Evolutionary conservation across 805 yeast genomes (phyloP).

Genomic region (Nakazawaea wyomingensis): DNA sequence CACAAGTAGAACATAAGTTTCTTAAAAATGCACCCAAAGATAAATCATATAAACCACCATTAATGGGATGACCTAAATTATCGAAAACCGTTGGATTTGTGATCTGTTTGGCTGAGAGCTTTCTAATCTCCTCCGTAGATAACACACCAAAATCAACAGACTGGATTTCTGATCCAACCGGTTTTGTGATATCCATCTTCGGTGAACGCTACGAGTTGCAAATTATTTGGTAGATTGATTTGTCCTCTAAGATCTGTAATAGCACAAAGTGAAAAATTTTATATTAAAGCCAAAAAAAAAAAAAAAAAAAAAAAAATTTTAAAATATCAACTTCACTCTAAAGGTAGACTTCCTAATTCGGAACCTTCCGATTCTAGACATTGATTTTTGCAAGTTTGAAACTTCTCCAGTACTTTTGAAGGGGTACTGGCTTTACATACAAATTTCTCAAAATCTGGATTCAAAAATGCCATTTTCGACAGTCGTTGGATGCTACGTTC

Average conservation of each 20-base stretch:
- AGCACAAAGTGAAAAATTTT: slow-evolving; percentile 3
- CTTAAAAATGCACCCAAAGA: slow-evolving; percentile 92
- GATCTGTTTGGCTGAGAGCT: slow-evolving; percentile 89
- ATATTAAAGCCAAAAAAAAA: slow-evolving; percentile 1
- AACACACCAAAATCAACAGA: slow-evolving; percentile 91
- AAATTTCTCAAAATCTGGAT: slow-evolving; percentile 5
- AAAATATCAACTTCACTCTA: not conserved
- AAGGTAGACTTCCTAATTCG: slow-evolving; percentile 4
- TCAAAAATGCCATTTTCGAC: slow-evolving; percentile 2
- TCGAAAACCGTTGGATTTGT: slow-evolving; percentile 95
- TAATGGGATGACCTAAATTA: slow-evolving; percentile 90
- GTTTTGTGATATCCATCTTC: slow-evolving; percentile 98
- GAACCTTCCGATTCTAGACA: slow-evolving; percentile 3
- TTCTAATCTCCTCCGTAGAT: slow-evolving; percentile 74
- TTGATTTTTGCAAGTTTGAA: not conserved
- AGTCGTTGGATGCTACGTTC: not conserved
- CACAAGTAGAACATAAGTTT: slow-evolving; percentile 92
- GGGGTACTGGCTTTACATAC: not conserved
- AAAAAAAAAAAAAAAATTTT: slow-evolving; percentile 6
- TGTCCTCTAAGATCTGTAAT: not conserved
- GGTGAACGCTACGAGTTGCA: too few species aligned
- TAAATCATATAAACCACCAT: slow-evolving; percentile 90
- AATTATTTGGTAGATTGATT: slow-evolving; percentile 28
- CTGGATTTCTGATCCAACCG: slow-evolving; percentile 89
- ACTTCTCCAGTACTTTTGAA: not conserved